Evolutionary conservation across 768 basidiomycete genomes (phyloP), one percentile per base, ranked within the genome.

Genomic region (Lactarius indigo): DNA sequence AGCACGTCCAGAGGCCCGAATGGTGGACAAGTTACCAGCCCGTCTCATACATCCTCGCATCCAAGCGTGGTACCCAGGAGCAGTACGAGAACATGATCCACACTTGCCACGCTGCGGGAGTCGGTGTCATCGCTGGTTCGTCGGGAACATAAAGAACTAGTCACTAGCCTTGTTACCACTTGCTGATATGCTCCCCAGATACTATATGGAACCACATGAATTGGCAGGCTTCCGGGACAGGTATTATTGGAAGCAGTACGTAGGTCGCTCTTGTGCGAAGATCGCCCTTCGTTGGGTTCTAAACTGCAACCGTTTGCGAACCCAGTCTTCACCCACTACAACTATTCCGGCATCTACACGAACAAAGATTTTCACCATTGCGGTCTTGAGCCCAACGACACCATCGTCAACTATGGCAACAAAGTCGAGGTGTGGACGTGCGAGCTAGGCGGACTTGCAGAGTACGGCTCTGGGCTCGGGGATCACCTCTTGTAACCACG

Each of bases 21-120:
- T 90, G 88, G 88, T 90, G 88, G 88, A 89, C 88, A 1, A 87
- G 88, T 72, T 89, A 90, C 70, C 88, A 83, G 69, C 84, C 85
- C 8, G 87, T 88, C 0, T 88, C 87, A 1, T 88, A 89, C 72
- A 87, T 65, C 15, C 72, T 89, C 59, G 85, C 81, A 2, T 88
- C 87, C 0, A 90, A 89, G 73, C 84, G 87, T 1, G 89, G 88
- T 5, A 79, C 84, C 68, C 80, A 85, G 15, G 65, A 73, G 4
- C 85, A 88, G 66, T 88, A 74, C 68, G 67, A 74, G 28, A 75
- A 74, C 57, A 81, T 82, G 80, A 72, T 81, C 52, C 57, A 68
- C 9, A 73, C 79, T 12, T 81, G 81, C 68, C 76, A 80, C 59
- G 68, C 65, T 17, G 78, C 77, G 0, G 79, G 80, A 52, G 80